Percentiles rank a stretch among this genome's conserved stretches.
Conservation (phyloP, 106 monocot genomes). For the Alisma plantagoaquatica region DNA sequence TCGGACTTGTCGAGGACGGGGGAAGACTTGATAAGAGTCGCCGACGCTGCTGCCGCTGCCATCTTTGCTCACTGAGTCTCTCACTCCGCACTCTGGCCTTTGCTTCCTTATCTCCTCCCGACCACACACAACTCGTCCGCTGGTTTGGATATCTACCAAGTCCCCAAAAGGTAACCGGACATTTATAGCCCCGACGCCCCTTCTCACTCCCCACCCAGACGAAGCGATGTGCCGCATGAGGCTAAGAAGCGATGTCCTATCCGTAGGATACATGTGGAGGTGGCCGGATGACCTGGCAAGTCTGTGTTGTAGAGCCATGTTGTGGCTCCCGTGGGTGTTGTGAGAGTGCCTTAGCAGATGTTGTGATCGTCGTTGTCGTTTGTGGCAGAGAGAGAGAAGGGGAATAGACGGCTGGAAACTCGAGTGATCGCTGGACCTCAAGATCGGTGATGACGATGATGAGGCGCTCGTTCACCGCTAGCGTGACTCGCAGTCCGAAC, state of each 20-base stretch:
- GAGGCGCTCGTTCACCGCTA: too few species aligned
- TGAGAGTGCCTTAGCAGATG: too few species aligned
- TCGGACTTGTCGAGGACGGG: slow-evolving; percentile 65
- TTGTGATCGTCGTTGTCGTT: too few species aligned
- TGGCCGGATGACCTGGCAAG: not conserved
- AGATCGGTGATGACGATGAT: too few species aligned
- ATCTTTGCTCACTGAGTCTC: not conserved
- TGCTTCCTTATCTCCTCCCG: not conserved
- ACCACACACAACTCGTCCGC: too few species aligned
- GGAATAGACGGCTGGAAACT: too few species aligned
- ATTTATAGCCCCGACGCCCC: not conserved
- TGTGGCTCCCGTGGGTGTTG: not conserved
- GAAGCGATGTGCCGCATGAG: slow-evolving; percentile 10
- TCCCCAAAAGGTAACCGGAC: not conserved
- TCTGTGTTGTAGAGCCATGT: not conserved
- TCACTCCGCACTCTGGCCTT: not conserved
- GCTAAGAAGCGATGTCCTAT: not conserved
- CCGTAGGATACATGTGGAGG: not conserved
- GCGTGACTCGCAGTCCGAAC: too few species aligned
- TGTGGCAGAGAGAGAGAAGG: too few species aligned
- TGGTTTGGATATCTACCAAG: not conserved
- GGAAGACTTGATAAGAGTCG: slow-evolving; percentile 76
- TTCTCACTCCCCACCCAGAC: not conserved
- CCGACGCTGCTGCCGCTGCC: slow-evolving; percentile 45
- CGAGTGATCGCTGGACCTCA: too few species aligned